Evolutionary conservation across 129 eudicot species (phyloP).

Genomic region (Oenanthe sinensis): DNA sequence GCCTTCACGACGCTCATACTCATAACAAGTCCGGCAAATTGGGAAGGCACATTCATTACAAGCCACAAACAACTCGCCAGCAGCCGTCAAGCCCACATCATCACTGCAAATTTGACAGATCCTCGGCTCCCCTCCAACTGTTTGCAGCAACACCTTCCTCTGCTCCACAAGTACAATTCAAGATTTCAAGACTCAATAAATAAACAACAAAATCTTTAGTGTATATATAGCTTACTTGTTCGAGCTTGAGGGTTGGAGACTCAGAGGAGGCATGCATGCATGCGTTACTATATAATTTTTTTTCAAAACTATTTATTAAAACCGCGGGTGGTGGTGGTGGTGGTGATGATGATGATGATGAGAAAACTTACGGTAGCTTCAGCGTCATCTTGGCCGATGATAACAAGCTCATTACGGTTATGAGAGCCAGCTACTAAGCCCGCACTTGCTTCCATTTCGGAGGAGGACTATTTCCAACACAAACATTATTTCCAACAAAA

Average conservation of each 20-base stretch:
- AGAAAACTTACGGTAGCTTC: conserved; percentile 14
- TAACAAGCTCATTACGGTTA: conserved; percentile 19
- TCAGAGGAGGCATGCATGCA: too few species aligned
- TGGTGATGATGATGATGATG: not conserved
- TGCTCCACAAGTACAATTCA: not conserved
- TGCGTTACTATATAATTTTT: too few species aligned
- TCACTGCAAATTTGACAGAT: conserved; percentile 70
- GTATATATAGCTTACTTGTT: too few species aligned
- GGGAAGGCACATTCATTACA: conserved; percentile 89
- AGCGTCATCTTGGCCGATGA: conserved; percentile 10
- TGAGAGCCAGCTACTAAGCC: conserved; percentile 31
- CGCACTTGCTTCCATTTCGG: conserved; percentile 12
- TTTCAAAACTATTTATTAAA: not conserved
- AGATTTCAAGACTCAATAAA: not conserved
- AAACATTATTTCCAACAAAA: not conserved
- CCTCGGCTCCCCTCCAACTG: conserved; percentile 29
- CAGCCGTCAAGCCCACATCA: conserved; percentile 36
- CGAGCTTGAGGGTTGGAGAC: too few species aligned
- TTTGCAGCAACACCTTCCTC: not conserved
- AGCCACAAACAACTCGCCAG: conserved; percentile 64
- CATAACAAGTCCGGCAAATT: conserved; percentile 62
- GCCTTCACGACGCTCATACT: conserved; percentile 68
- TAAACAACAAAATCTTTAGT: not conserved
- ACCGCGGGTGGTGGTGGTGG: not conserved
- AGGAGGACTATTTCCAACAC: not conserved